phyloP scores from a whole-genome alignment of 2,329 filamentous ascomycete genomes.

The Leptographium radiaticola region DNA sequence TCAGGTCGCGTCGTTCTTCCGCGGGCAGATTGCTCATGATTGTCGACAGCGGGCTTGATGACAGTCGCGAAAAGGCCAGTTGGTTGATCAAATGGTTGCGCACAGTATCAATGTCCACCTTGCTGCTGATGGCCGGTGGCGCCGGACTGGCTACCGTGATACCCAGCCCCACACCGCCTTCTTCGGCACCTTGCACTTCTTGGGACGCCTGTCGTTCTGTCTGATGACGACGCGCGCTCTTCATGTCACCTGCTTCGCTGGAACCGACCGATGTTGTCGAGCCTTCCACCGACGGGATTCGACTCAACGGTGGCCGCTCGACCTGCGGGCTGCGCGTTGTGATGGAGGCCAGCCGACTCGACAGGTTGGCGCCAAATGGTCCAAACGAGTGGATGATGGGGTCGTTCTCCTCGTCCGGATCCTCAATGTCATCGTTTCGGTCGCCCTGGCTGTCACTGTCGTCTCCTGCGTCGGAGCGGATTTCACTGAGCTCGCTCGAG shows the following conservation, averaged over 20 bases:
- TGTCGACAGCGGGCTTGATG: conserved; percentile 78
- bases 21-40: conserved; percentile 77
- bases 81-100: conserved; percentile 90
- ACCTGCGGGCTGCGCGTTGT: conserved; percentile 51
- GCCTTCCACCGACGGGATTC: conserved; percentile 8
- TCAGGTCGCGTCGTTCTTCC: conserved; percentile 45
- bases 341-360: conserved; percentile 72
- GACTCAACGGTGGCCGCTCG: conserved; percentile 6
- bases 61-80: conserved; percentile 83
- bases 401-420: conserved; percentile 89
- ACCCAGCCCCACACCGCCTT: conserved; percentile 8
- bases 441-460: conserved; percentile 49
- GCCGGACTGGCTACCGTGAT: conserved; percentile 11
- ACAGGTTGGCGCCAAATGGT: conserved; percentile 73
- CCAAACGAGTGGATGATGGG: conserved; percentile 87
- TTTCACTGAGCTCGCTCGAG: conserved; percentile 43
- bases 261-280: conserved; percentile 11
- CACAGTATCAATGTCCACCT: conserved; percentile 33
- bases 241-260: background rate
- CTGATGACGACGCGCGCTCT: background rate
- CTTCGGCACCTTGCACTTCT: background rate
- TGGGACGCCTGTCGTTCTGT: too few species aligned
- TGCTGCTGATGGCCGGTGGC: conserved; percentile 8
- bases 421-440: conserved; percentile 64
- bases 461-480: conserved; percentile 44